A percentile compares a stretch with the other conserved stretches of the same genome.
phyloP scores from a whole-genome alignment of 306 rosid species.

The Rosa lucieae region DNA sequence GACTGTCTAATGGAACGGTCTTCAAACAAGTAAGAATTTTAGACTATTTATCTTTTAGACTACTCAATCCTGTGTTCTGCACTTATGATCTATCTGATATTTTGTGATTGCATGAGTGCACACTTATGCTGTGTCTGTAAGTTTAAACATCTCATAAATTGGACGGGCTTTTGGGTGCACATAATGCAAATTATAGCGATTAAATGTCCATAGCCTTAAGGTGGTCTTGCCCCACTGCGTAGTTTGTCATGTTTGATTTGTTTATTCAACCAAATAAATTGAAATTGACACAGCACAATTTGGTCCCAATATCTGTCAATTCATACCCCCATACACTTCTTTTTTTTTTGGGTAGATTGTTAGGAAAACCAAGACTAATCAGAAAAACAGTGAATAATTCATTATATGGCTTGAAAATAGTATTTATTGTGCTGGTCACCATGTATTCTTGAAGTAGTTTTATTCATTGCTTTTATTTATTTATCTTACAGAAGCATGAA shows the following conservation, averaged over 20 bases:
- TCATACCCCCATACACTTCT: background rate
- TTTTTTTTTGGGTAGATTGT: no score
- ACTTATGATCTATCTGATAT: background rate
- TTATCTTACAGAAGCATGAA: no score
- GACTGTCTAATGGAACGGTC: conserved; percentile 87
- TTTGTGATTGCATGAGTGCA: conserved; percentile 1
- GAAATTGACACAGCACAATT: background rate
- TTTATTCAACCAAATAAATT: background rate
- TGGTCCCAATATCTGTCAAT: background rate
- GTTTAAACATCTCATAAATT: background rate
- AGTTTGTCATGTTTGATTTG: background rate
- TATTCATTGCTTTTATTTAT: no score
- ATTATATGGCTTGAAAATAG: background rate
- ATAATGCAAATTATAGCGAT: background rate
- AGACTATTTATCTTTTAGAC: background rate
- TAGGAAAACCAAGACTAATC: background rate
- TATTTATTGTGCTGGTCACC: no score
- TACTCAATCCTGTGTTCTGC: background rate
- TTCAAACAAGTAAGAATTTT: conserved; percentile 68
- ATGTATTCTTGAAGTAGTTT: no score
- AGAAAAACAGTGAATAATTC: background rate
- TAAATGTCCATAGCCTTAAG: background rate
- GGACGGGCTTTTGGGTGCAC: background rate
- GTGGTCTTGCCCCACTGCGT: background rate
- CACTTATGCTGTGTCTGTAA: background rate